Evolutionary conservation across 1,284 basidiomycete genomes (phyloP).

Genomic region (Pterulicium gracile): DNA sequence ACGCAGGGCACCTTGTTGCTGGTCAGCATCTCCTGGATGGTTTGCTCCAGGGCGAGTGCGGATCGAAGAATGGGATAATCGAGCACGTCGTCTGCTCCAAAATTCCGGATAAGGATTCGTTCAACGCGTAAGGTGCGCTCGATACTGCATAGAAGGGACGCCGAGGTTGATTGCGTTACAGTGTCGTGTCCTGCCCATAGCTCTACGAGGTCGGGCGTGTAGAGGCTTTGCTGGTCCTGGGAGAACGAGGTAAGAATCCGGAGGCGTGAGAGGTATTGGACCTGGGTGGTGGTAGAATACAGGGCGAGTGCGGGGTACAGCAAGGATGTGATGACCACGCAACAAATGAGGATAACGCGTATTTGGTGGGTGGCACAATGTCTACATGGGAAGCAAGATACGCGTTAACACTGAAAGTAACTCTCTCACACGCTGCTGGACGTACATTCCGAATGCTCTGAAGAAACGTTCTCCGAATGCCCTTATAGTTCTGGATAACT

Average conservation of each 20-base stretch:
- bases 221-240: slow-evolving; percentile 36
- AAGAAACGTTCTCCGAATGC: slow-evolving; percentile 1
- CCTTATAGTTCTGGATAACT: not conserved
- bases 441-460: not conserved
- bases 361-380: slow-evolving; percentile 88
- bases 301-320: slow-evolving; percentile 87
- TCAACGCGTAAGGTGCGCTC: slow-evolving; percentile 73
- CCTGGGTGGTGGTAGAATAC: slow-evolving; percentile 65
- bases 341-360: slow-evolving; percentile 86
- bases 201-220: slow-evolving; percentile 52
- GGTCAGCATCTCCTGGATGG: slow-evolving; percentile 36
- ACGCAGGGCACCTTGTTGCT: slow-evolving; percentile 38
- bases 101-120: slow-evolving; percentile 58
- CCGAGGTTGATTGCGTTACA: slow-evolving; percentile 57
- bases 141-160: slow-evolving; percentile 61
- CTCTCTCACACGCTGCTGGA: too few relatives aligned
- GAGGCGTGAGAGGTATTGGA: slow-evolving; percentile 52
- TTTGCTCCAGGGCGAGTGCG: slow-evolving; percentile 51
- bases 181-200: slow-evolving; percentile 55
- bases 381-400: slow-evolving; percentile 32
- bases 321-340: slow-evolving; percentile 90
- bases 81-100: slow-evolving; percentile 42
- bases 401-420: too few relatives aligned
- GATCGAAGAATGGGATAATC: slow-evolving; percentile 50
- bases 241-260: slow-evolving; percentile 44